Evolutionary conservation across 371 early-diverging fungal genomes (phyloP).

Genomic region (Apophysomyces sp.): DNA sequence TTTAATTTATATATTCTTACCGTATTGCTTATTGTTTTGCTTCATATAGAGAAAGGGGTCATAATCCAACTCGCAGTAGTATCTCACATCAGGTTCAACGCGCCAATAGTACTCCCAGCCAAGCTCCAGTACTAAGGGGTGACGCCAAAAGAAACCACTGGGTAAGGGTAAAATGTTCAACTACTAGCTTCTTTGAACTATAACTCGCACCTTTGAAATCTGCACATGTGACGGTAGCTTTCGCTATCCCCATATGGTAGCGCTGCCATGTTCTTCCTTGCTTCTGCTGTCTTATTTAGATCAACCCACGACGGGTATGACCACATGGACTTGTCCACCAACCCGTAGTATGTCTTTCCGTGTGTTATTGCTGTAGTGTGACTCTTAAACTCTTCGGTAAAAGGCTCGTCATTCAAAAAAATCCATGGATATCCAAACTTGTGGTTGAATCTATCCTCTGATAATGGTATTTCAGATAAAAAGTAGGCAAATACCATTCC

Average conservation of each 20-base stretch:
- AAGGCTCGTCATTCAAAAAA: conserved; percentile 73
- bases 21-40: conserved; percentile 75
- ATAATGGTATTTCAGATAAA: conserved; percentile 30
- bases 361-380: conserved; percentile 42
- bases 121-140: conserved; percentile 66
- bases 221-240: conserved; percentile 96
- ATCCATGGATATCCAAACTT: conserved; percentile 84
- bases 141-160: conserved; percentile 81
- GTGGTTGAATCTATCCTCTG: conserved; percentile 78
- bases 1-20: conserved; percentile 18
- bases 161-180: conserved; percentile 26
- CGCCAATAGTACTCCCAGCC: conserved; percentile 83
- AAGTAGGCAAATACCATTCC: neutral
- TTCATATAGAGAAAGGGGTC: conserved; percentile 85
- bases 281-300: conserved; percentile 52
- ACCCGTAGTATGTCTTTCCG: conserved; percentile 51
- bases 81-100: conserved; percentile 81
- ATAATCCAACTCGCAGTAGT: conserved; percentile 75
- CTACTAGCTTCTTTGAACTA: neutral
- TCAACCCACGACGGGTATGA: conserved; percentile 83
- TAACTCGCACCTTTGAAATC: conserved; percentile 52
- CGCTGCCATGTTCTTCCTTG: conserved; percentile 55
- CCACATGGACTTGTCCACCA: conserved; percentile 72
- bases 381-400: conserved; percentile 56
- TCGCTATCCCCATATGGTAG: conserved; percentile 84